Evolutionary conservation across 2,329 filamentous ascomycete species (phyloP), one percentile per base, ranked within the genome.

Genomic region (Colletotrichum sojae): DNA sequence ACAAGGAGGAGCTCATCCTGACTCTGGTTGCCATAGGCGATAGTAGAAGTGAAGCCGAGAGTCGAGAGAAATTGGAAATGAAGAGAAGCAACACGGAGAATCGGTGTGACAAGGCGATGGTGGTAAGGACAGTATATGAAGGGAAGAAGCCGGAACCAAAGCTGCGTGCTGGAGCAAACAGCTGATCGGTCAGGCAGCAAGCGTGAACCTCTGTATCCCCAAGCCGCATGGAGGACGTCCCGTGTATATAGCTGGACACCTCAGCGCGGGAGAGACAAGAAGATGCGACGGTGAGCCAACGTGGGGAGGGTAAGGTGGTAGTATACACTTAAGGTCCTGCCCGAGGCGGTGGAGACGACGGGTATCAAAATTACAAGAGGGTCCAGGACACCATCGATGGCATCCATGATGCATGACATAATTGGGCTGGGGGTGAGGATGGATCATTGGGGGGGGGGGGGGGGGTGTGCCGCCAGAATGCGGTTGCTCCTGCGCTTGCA

Each of bases 351-450:
- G 71, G 71, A 66, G 71, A 63, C 71, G 43, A 69, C 64, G 61
- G 71, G 73, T 71, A 73, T 76, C 72, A 75, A 78, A 77, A 78
- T 78, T 76, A 77, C 73, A 76, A 73, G 76, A 79, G 74, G 77
- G 73, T 74, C 77, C 72, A 77, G 76, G 76, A 80, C 79, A 76
- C 73, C 73, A 62, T 71, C 73, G 73, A 76, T 76, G 69, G 45
- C 18, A n/a, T 16, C 73, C 73, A 76, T 76, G 78, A 79, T 79
- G 81, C 82, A 83, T 83, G 82, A 82, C 81, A 84, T 83, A 83
- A 83, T 83, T 82, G 73, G 69, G 73, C 72, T 67, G 73, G 73
- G 76, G 73, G 63, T 67, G 70, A 43, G 40, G 60, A 58, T 12
- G 55, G 22, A 56, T 66, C 62, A 63, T 61, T 36, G 63, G 68